Evolutionary conservation across 306 rosid species (phyloP), one percentile per base, ranked within the genome.

Genomic region (Cucumis sativus): DNA sequence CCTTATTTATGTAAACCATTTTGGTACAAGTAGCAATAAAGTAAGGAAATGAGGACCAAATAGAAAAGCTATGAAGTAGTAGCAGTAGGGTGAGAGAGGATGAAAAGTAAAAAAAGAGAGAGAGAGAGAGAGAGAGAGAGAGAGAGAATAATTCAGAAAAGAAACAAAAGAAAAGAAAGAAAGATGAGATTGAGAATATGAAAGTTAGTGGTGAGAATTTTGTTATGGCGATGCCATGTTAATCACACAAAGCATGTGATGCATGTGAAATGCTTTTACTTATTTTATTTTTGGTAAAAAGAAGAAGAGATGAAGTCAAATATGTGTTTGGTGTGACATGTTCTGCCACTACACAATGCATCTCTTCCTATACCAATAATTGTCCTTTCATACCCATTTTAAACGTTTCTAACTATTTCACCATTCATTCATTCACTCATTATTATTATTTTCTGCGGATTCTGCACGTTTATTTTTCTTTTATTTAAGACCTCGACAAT

Each of bases 211-310:
- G 49, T 65, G 6, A 65, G 49, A 65, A 40, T 40, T 10, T 16
- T 40, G 54, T 10, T 10, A n/a, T 15, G 37, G 37, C 14, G 59
- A 68, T 43, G 37, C 30, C 52, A 43, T 70, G 58, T 23, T 28
- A 47, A 23, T 70, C 75, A 47, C 58, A 45, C 40, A 47, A 70
- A 70, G 14, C 75, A 70, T 70, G 74, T 67, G 74, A 67, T 67
- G 56, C 74, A 68, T 43, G 76, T 70, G 76, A 70, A 47, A 23
- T 70, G 58, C 41, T 70, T 45, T 66, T 45, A 4, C 3, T 18
- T 65, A 16, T 9, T 68, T 40, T 41, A 68, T 41, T 60, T 59
- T 28, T 28, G 30, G 30, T 28, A 28, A 28, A 67, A 40, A 9
- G 5, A 40, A 40, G 6, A n/a, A n/a, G 0, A 66, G 30, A 37